Percentiles rank a stretch among this genome's conserved stretches.
These are phyloP conservation scores for Penicillium sp. DNA, from an alignment of 2,329 filamentous ascomycete genomes.

Conservation along the genomic window DNA sequence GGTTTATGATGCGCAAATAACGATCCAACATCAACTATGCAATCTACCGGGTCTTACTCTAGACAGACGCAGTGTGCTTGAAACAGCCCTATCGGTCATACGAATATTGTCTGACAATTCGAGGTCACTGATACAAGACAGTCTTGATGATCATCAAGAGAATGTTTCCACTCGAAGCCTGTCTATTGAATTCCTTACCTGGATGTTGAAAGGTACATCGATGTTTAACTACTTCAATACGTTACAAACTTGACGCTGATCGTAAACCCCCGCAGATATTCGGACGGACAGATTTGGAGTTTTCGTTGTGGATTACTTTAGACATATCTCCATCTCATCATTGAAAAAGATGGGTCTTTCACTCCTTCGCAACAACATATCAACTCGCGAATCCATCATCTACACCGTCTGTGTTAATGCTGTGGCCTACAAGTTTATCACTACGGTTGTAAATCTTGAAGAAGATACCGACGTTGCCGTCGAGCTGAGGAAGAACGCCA, in stretches of 20 bases:
- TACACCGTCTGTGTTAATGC: constrained; percentile 22
- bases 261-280: constrained; percentile 12
- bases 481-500: background rate
- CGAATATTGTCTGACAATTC: constrained; percentile 1
- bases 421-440: constrained; percentile 23
- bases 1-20: constrained; percentile 17
- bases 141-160: background rate
- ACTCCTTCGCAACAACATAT: constrained; percentile 10
- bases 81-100: constrained; percentile 15
- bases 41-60: constrained; percentile 7
- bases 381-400: constrained; percentile 8
- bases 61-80: constrained; percentile 11
- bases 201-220: constrained; percentile 23
- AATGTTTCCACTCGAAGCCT: constrained; percentile 7
- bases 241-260: background rate
- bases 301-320: constrained; percentile 22
- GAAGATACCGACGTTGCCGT: background rate
- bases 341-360: constrained; percentile 22
- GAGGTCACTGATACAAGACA: background rate
- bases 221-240: background rate
- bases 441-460: constrained; percentile 5
- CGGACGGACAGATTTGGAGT: constrained; percentile 14
- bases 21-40: constrained; percentile 9
- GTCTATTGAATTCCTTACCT: constrained; percentile 17
- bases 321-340: constrained; percentile 14